phyloP scores from a whole-genome alignment of 495 filamentous ascomycete species.

The Trichoderma reesei region DNA sequence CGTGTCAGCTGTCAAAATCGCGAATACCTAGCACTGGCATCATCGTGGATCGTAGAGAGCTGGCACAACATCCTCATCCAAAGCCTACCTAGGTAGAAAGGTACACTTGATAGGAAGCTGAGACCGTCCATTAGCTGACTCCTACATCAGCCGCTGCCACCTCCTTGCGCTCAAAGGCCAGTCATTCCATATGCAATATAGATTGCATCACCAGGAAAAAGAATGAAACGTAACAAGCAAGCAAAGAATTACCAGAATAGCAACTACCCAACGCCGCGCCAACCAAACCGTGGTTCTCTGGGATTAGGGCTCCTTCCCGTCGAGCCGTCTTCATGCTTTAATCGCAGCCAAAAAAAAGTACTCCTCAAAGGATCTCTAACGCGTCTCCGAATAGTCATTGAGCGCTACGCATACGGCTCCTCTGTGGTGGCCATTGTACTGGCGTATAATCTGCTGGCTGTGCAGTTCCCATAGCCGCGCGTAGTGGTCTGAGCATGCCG shows the following conservation, averaged over 20 bases:
- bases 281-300: background rate
- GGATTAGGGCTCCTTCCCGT: background rate
- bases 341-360: no score
- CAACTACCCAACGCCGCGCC: background rate
- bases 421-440: conserved; percentile 96
- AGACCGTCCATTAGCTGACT: no score
- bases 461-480: conserved; percentile 90
- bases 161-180: no score
- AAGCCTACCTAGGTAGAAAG: no score
- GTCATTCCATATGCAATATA: no score
- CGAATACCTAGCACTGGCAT: no score
- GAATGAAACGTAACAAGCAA: background rate
- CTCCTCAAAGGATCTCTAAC: conserved; percentile 22
- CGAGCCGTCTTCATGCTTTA: background rate
- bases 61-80: no score
- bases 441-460: conserved; percentile 79
- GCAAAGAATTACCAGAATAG: background rate
- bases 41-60: no score
- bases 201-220: no score
- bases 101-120: no score
- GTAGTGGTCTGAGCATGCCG: conserved; percentile 94
- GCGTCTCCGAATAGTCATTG: conserved; percentile 86
- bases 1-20: background rate
- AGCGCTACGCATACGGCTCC: conserved; percentile 93
- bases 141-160: no score